Evolutionary conservation across 108 stramenopile genomes (phyloP).

Genomic region (Fistulifera pelliculosa): DNA sequence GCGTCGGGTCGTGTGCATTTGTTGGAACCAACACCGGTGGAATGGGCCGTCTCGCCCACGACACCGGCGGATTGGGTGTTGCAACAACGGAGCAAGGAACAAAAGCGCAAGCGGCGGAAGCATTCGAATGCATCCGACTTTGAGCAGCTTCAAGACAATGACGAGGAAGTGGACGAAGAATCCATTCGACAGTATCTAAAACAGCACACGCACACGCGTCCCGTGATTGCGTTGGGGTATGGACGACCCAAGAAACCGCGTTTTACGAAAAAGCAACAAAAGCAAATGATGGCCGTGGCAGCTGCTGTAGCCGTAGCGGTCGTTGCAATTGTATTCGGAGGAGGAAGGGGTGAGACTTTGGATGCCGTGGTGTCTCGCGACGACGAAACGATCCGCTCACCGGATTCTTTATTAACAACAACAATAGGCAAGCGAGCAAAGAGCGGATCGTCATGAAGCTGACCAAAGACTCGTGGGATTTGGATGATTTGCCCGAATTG

Average conservation of each 20-base stretch:
- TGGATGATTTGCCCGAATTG: too few relatives aligned
- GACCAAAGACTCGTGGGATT: too few relatives aligned
- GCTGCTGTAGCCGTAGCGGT: too few relatives aligned
- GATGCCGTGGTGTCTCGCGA: too few relatives aligned
- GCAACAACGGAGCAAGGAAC: constrained; percentile 24
- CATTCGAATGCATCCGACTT: neutral
- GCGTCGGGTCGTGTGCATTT: neutral
- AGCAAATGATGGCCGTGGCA: too few relatives aligned
- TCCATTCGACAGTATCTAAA: neutral
- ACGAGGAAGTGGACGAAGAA: neutral
- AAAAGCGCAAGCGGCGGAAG: neutral
- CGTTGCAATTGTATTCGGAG: too few relatives aligned
- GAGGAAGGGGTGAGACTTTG: too few relatives aligned
- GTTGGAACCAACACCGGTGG: constrained; percentile 1
- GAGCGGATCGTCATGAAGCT: too few relatives aligned
- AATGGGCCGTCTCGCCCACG: constrained; percentile 36
- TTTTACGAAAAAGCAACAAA: too few relatives aligned
- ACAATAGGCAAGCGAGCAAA: too few relatives aligned
- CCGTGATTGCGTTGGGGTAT: neutral
- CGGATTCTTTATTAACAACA: too few relatives aligned
- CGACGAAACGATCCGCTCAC: too few relatives aligned
- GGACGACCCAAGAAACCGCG: neutral
- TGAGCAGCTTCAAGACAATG: neutral
- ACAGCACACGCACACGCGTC: neutral
- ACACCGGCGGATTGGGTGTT: constrained; percentile 61